Percentiles rank a stretch among this genome's conserved stretches.
phyloP scores from a whole-genome alignment of 345 rosid species.

The Clarkia xantiana region DNA sequence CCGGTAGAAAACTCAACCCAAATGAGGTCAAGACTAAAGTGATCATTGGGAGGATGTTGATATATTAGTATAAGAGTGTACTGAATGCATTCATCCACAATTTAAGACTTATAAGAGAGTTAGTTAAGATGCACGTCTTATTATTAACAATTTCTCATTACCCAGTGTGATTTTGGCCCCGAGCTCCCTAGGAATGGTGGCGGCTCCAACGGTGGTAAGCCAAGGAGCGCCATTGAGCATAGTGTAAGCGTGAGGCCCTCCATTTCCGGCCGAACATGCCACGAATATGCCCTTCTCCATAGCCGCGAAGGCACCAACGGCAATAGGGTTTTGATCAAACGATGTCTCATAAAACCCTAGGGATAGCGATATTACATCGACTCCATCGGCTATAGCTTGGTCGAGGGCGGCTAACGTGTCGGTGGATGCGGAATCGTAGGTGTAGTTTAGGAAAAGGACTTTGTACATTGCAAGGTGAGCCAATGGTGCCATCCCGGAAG shows the following conservation, averaged over 20 bases:
- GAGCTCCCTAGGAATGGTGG: constrained; percentile 22
- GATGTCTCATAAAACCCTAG: constrained; percentile 22
- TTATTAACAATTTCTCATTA: too few species aligned
- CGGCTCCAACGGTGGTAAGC: constrained; percentile 28
- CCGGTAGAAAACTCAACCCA: too few species aligned
- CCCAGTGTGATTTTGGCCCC: constrained; percentile 18
- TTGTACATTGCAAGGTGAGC: constrained; percentile 53
- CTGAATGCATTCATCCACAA: too few species aligned
- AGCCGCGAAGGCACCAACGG: constrained; percentile 45
- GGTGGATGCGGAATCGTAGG: constrained; percentile 18
- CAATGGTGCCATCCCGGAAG: constrained; percentile 26
- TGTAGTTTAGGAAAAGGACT: constrained; percentile 13
- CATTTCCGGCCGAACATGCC: constrained; percentile 31
- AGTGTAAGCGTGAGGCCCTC: constrained; percentile 26
- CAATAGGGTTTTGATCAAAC: constrained; percentile 30
- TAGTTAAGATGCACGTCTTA: too few species aligned
- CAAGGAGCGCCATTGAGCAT: constrained; percentile 29
- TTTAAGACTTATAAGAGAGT: too few species aligned
- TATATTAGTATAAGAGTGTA: too few species aligned
- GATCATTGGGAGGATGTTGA: too few species aligned
- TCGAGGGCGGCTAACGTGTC: constrained; percentile 40
- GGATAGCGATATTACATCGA: constrained; percentile 30
- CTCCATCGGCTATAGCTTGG: constrained; percentile 40
- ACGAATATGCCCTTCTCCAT: constrained; percentile 37
- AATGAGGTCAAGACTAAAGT: too few species aligned